A percentile compares a stretch with the other conserved stretches of the same genome.
Evolutionary conservation across 345 rosid species (phyloP).

Genomic region (Theobroma cacao): DNA sequence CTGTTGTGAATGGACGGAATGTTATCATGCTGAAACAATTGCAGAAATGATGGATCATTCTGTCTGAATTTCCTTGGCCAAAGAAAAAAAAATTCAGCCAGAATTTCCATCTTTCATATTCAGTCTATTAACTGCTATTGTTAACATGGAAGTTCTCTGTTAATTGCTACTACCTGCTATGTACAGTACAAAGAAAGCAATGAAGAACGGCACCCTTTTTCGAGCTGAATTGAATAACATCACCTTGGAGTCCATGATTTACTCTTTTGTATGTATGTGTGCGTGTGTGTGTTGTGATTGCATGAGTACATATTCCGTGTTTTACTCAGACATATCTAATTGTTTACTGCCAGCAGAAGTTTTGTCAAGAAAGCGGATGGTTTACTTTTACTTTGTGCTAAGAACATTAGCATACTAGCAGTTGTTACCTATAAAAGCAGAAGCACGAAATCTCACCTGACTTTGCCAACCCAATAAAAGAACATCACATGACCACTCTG

Average conservation of each 20-base stretch:
- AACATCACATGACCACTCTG: not conserved
- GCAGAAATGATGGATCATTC: not conserved
- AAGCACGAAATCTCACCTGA: not conserved
- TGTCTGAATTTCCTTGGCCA: not conserved
- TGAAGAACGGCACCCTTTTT: not conserved
- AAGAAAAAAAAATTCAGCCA: not conserved
- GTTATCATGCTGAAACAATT: not conserved
- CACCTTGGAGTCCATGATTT: not conserved
- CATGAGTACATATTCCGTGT: not conserved
- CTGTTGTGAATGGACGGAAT: not conserved
- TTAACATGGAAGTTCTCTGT: not conserved
- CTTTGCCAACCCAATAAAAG: not conserved
- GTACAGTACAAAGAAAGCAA: not conserved
- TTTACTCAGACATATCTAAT: not conserved
- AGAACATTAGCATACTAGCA: not conserved
- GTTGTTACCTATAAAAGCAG: not conserved
- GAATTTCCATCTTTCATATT: not conserved
- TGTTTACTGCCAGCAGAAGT: not conserved
- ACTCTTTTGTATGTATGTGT: not conserved
- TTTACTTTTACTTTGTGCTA: not conserved
- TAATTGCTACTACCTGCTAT: not conserved
- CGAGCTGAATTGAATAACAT: not conserved
- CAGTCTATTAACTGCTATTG: not conserved
- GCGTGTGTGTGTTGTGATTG: too few relatives aligned
- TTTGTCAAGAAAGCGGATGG: not conserved